Evolutionary conservation across 1,284 basidiomycete species (phyloP).

Genomic region (Apiotrichum porosum): DNA sequence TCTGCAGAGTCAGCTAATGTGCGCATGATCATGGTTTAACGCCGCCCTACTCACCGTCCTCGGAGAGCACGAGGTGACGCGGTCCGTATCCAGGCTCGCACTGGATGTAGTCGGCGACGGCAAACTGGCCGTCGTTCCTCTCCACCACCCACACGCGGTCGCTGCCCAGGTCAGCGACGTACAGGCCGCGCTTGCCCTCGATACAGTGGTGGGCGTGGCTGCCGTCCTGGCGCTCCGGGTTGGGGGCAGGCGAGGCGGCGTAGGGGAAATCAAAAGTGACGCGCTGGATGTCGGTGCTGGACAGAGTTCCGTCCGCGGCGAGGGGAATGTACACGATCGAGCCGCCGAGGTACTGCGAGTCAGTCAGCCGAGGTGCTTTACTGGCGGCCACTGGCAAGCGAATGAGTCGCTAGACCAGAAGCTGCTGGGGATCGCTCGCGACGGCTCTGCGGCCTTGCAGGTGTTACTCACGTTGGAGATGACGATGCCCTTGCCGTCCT

Average conservation of each 20-base stretch:
- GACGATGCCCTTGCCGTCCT: conserved; percentile 36
- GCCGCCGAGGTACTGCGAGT: conserved; percentile 21
- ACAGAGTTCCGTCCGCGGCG: conserved; percentile 20
- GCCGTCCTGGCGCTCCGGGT: conserved; percentile 42
- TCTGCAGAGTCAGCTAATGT: conserved; percentile 14
- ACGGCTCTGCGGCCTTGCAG: too few species aligned
- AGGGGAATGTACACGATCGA: conserved; percentile 35
- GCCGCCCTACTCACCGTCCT: conserved; percentile 38
- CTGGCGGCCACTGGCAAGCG: too few species aligned
- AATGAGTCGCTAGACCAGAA: too few species aligned
- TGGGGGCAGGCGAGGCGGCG: conserved; percentile 22
- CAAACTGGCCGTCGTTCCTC: conserved; percentile 17
- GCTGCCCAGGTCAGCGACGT: conserved; percentile 43
- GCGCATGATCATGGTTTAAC: too few species aligned
- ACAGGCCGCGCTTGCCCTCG: conserved; percentile 36
- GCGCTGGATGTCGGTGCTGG: too few species aligned
- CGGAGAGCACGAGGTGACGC: conserved; percentile 36
- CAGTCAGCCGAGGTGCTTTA: too few species aligned
- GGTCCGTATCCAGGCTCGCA: conserved; percentile 39
- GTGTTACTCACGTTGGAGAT: conserved; percentile 33
- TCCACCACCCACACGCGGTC: conserved; percentile 41
- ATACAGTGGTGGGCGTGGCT: conserved; percentile 45
- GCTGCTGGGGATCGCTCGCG: too few species aligned
- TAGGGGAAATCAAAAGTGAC: too few species aligned
- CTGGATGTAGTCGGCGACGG: conserved; percentile 34